These are phyloP conservation scores for Flaveria floridana DNA, from an alignment of 140 eudicot genomes.

Conservation along the genomic window DNA sequence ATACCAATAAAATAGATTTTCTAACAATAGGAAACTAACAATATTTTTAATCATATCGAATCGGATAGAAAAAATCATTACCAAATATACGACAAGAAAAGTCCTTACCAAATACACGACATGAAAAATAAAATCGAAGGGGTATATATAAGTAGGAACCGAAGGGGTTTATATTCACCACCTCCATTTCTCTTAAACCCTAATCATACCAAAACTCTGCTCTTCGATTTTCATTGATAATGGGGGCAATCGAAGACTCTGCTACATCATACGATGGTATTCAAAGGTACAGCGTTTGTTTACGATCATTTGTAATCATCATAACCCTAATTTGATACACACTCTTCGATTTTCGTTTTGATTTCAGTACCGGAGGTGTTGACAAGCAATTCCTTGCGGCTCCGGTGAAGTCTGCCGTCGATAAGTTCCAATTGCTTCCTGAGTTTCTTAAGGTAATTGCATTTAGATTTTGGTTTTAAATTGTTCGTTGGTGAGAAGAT, in stretches of 20 bases:
- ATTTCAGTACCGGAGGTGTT: constrained; percentile 31
- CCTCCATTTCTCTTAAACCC: constrained; percentile 11
- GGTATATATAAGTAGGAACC: neutral
- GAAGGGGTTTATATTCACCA: constrained; percentile 1
- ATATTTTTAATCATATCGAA: no score
- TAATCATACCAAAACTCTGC: neutral
- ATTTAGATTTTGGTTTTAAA: neutral
- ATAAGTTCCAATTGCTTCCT: constrained; percentile 65
- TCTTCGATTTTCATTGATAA: neutral
- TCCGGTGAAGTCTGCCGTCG: constrained; percentile 66
- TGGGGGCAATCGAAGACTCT: constrained; percentile 2
- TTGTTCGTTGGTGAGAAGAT: neutral
- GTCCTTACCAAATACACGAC: no score
- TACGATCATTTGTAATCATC: neutral
- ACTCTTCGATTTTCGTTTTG: neutral
- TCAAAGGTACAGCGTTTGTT: constrained; percentile 19
- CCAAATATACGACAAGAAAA: no score
- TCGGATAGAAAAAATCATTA: no score
- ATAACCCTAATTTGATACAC: neutral
- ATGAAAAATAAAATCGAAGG: neutral
- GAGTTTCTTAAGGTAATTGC: constrained; percentile 67
- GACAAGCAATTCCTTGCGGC: constrained; percentile 61
- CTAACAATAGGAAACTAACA: no score
- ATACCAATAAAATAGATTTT: no score
- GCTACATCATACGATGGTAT: neutral